Evolutionary conservation across 306 rosid genomes (phyloP).

Genomic region (Pyrus betulifolia): DNA sequence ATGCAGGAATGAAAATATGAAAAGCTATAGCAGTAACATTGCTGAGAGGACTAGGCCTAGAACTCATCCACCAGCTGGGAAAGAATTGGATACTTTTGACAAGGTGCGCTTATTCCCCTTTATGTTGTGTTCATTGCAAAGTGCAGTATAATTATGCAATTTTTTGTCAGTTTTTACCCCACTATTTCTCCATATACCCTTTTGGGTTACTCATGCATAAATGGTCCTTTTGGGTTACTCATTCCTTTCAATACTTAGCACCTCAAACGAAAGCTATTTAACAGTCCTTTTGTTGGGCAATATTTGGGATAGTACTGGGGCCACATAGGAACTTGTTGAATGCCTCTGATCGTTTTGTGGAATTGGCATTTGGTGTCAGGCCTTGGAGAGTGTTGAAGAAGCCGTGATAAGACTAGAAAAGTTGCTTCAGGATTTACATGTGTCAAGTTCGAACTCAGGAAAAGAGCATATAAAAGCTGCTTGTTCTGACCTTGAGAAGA

Average conservation of each 20-base stretch:
- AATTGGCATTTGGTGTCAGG: constrained; percentile 48
- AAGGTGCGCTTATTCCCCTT: constrained; percentile 45
- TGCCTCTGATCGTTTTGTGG: constrained; percentile 9
- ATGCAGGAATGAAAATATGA: constrained; percentile 59
- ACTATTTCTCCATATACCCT: neutral
- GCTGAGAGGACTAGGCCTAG: constrained; percentile 36
- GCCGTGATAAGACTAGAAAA: constrained; percentile 76
- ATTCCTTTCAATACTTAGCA: neutral
- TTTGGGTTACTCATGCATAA: neutral
- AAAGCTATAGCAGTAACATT: constrained; percentile 23
- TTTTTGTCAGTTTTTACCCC: neutral
- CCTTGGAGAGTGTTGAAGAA: constrained; percentile 87
- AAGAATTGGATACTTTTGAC: constrained; percentile 70
- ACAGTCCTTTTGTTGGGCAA: neutral
- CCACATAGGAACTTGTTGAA: neutral
- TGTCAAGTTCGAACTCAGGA: constrained; percentile 70
- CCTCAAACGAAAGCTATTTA: no score
- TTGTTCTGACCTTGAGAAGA: constrained; percentile 95
- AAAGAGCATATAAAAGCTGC: constrained; percentile 97
- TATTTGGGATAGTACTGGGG: neutral
- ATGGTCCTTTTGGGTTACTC: neutral
- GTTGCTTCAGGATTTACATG: constrained; percentile 87
- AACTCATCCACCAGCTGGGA: constrained; percentile 27
- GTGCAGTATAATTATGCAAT: neutral
- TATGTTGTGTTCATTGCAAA: neutral